phyloP scores from a whole-genome alignment of 257 asterid genomes.

The Penstemon eatonii region DNA sequence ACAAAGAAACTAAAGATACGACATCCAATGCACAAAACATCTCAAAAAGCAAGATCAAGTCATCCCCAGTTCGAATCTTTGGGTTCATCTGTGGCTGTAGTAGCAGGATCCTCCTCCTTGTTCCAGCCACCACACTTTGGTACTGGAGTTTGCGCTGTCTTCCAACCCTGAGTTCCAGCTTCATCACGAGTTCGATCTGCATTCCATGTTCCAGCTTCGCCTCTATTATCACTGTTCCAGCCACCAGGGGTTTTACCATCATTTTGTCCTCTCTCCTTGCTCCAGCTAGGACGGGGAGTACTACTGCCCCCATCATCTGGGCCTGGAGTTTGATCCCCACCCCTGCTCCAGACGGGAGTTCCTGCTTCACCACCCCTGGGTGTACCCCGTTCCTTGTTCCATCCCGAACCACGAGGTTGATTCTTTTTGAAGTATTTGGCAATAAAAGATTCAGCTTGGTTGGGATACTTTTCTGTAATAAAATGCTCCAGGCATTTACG shows the following conservation, averaged over 20 bases:
- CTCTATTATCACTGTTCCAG: background rate
- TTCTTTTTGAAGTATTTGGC: constrained; percentile 63
- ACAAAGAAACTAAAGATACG: background rate
- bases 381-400: constrained; percentile 43
- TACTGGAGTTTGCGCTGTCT: constrained; percentile 17
- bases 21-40: background rate
- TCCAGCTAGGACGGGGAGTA: too few species aligned
- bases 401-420: constrained; percentile 53
- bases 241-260: too few species aligned
- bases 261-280: too few species aligned
- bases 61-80: background rate
- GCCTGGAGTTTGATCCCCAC: constrained; percentile 27
- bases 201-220: constrained; percentile 41
- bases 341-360: constrained; percentile 34
- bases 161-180: constrained; percentile 17
- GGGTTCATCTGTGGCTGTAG: constrained; percentile 8
- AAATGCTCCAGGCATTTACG: constrained; percentile 73
- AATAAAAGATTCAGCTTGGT: constrained; percentile 61
- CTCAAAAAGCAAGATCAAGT: background rate
- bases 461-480: constrained; percentile 62
- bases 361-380: constrained; percentile 39
- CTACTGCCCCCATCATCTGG: too few species aligned
- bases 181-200: background rate
- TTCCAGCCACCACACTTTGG: constrained; percentile 9
- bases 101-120: background rate